Conservation (phyloP, 805 yeast genomes). For the Wickerhamiella azyma region DNA sequence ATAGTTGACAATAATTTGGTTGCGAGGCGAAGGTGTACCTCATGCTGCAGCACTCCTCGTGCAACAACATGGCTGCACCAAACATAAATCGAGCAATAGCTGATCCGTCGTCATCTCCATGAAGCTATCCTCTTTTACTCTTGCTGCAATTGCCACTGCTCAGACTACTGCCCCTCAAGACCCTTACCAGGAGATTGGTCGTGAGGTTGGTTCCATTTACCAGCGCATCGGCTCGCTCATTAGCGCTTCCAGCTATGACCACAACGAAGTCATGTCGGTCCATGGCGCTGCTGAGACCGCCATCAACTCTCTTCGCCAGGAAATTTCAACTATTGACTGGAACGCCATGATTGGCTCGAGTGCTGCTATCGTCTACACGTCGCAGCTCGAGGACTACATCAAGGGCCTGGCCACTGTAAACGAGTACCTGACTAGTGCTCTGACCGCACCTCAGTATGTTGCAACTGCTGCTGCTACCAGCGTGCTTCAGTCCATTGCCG, state of each 20-base stretch:
- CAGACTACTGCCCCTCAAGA: constrained; percentile 7
- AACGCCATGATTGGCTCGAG: constrained; percentile 13
- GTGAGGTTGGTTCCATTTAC: constrained; percentile 60
- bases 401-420: constrained; percentile 10
- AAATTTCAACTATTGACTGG: constrained; percentile 13
- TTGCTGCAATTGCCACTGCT: not conserved
- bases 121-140: constrained; percentile 5
- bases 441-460: constrained; percentile 3
- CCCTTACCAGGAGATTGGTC: constrained; percentile 36
- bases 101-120: not conserved
- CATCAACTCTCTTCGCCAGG: constrained; percentile 10
- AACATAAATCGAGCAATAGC: not conserved
- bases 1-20: too few relatives aligned
- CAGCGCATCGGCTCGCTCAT: constrained; percentile 57
- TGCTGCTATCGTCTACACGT: constrained; percentile 14
- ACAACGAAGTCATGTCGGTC: constrained; percentile 8
- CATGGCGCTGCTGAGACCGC: constrained; percentile 12
- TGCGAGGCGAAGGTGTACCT: too few relatives aligned
- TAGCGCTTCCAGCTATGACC: constrained; percentile 9
- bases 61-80: not conserved
- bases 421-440: constrained; percentile 1
- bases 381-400: constrained; percentile 13
- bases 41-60: too few relatives aligned
- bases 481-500: not conserved
- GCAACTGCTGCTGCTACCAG: not conserved